Percentiles rank a stretch among this genome's conserved stretches.
phyloP scores from a whole-genome alignment of 176 grass and related monocot species.

The Triticum dicoccoides region DNA sequence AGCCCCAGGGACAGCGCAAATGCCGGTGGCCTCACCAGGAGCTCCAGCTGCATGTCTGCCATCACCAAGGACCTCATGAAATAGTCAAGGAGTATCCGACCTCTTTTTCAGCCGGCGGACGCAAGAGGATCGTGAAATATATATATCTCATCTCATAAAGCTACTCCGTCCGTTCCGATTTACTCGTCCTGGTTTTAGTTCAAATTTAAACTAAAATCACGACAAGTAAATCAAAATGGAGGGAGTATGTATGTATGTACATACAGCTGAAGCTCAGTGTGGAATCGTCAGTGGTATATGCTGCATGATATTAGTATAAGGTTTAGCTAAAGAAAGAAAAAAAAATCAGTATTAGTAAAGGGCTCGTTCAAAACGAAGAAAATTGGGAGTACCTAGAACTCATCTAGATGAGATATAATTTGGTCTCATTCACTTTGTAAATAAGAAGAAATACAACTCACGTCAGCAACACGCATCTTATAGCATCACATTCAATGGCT shows the following conservation, averaged over 20 bases:
- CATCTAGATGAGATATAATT: too few species aligned
- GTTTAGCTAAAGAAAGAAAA: background rate
- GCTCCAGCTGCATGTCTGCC: slow-evolving; percentile 91
- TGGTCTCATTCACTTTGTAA: too few species aligned
- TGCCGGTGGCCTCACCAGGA: slow-evolving; percentile 46
- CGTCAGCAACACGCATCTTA: too few species aligned
- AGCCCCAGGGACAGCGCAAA: slow-evolving; percentile 39
- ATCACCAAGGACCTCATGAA: slow-evolving; percentile 56
- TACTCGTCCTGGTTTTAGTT: too few species aligned
- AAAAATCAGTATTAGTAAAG: background rate
- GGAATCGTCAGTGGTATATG: background rate
- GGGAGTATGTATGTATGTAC: background rate
- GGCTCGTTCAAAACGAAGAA: background rate
- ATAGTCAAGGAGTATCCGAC: background rate
- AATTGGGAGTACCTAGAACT: background rate
- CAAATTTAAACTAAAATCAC: too few species aligned
- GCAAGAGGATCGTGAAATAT: background rate
- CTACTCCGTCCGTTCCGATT: background rate
- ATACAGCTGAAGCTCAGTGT: background rate
- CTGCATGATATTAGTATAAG: background rate
- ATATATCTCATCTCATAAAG: background rate
- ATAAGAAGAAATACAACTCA: too few species aligned
- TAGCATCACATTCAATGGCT: too few species aligned
- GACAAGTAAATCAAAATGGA: too few species aligned
- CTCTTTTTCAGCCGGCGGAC: background rate